These are phyloP conservation scores for Albizia julibrissin DNA, from an alignment of 306 rosid genomes.

Conservation along the genomic window DNA sequence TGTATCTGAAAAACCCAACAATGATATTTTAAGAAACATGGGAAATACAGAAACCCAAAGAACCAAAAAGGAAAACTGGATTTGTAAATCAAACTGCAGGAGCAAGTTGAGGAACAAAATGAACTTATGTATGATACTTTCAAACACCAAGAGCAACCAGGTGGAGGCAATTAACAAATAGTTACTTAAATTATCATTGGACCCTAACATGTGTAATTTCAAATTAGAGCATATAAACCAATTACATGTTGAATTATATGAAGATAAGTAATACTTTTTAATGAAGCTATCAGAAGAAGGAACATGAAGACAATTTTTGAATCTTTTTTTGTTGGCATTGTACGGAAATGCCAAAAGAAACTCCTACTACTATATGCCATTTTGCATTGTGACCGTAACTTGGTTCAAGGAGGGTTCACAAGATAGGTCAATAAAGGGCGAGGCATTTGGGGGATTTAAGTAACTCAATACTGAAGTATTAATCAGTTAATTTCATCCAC, in stretches of 20 bases:
- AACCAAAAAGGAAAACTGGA: slow-evolving; percentile 1
- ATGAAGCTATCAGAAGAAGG: no score
- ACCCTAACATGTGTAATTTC: slow-evolving; percentile 14
- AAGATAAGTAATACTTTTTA: no score
- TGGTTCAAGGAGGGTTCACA: no score
- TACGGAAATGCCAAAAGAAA: no score
- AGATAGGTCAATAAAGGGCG: no score
- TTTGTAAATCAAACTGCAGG: not conserved
- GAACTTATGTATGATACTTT: not conserved
- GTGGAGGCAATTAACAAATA: not conserved
- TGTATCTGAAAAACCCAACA: not conserved
- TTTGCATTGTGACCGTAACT: no score
- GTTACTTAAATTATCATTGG: not conserved
- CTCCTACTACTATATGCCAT: no score
- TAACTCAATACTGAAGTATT: no score
- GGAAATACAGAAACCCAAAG: not conserved
- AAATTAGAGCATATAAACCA: not conserved
- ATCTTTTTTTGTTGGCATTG: no score
- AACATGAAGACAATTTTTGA: no score
- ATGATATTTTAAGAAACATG: not conserved
- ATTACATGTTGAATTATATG: not conserved
- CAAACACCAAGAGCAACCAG: not conserved
- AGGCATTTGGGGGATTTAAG: no score
- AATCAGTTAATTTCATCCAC: no score
- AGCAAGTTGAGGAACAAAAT: not conserved